phyloP scores from a whole-genome alignment of 1,284 basidiomycete genomes.

The Apiotrichum gamsii region DNA sequence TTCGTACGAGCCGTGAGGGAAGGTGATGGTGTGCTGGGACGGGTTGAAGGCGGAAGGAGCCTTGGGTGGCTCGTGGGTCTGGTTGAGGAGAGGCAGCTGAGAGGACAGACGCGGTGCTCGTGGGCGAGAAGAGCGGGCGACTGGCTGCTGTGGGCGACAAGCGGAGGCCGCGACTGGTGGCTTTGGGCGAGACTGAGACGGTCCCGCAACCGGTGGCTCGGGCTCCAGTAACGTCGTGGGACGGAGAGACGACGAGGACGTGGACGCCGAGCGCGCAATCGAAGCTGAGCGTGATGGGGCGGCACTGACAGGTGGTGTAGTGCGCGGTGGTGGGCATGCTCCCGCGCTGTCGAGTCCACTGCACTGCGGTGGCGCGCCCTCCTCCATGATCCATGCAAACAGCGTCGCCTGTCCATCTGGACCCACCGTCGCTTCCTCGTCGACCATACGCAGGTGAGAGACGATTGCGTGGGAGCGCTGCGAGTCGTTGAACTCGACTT shows the following conservation, averaged over 20 bases:
- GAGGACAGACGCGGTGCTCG: slow-evolving; percentile 28
- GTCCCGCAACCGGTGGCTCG: no score
- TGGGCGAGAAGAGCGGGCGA: slow-evolving; percentile 2
- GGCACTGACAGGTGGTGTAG: background rate
- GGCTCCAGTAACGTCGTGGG: no score
- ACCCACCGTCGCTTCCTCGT: slow-evolving; percentile 10
- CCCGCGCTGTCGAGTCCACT: slow-evolving; percentile 26
- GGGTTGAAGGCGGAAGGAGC: slow-evolving; percentile 20
- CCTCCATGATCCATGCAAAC: slow-evolving; percentile 39
- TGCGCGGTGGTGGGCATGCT: background rate
- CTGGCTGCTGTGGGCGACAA: background rate
- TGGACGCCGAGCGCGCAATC: background rate
- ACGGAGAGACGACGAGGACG: background rate
- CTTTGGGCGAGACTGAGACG: no score
- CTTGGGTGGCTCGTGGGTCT: slow-evolving; percentile 2
- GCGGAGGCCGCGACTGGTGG: no score
- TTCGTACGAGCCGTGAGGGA: slow-evolving; percentile 51
- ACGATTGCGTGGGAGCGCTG: slow-evolving; percentile 34
- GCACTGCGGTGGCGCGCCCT: slow-evolving; percentile 38
- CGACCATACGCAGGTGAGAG: slow-evolving; percentile 29
- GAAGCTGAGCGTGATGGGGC: background rate
- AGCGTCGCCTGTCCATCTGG: slow-evolving; percentile 17
- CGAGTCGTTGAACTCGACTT: slow-evolving; percentile 32
- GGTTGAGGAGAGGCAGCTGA: slow-evolving; percentile 21
- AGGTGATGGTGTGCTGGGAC: slow-evolving; percentile 45